phyloP scores from a whole-genome alignment of 2,329 filamentous ascomycete genomes.

The Domatiomyces catenatus region DNA sequence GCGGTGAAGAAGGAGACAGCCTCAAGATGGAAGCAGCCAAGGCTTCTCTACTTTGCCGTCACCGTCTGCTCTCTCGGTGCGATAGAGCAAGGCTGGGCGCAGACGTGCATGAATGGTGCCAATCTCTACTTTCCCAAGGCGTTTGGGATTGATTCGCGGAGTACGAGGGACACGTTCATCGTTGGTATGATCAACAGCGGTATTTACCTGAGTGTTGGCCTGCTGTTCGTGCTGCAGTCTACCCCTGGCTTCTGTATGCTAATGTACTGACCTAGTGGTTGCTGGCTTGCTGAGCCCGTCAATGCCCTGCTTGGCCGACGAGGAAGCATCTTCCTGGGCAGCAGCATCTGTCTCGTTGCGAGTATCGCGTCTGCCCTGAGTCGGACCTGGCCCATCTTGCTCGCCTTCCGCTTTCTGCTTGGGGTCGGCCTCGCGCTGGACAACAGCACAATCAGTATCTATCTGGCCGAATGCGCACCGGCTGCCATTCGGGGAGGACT shows the following conservation, averaged over 20 bases:
- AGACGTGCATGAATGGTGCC: conserved; percentile 38
- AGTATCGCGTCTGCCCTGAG: conserved; percentile 39
- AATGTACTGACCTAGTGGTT: conserved; percentile 30
- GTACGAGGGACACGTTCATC: conserved; percentile 37
- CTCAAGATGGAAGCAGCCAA: conserved; percentile 37
- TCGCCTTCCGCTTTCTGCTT: conserved; percentile 37
- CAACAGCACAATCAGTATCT: conserved; percentile 32
- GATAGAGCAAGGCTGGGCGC: conserved; percentile 39
- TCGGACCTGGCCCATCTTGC: conserved; percentile 44
- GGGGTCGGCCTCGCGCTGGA: conserved; percentile 22
- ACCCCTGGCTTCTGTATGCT: conserved; percentile 8
- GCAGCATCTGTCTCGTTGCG: conserved; percentile 37
- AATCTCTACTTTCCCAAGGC: conserved; percentile 36
- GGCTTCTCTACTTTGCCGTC: conserved; percentile 35
- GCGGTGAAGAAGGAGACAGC: conserved; percentile 29
- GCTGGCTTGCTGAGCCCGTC: conserved; percentile 55
- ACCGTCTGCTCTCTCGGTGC: conserved; percentile 38
- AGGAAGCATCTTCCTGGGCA: conserved; percentile 50
- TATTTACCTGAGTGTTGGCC: conserved; percentile 37
- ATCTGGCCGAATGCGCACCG: conserved; percentile 34
- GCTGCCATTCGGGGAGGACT: conserved; percentile 35
- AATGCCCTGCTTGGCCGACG: conserved; percentile 55
- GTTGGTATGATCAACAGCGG: conserved; percentile 50
- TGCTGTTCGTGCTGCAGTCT: conserved; percentile 25
- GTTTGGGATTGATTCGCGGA: conserved; percentile 30